A percentile compares a stretch with the other conserved stretches of the same genome.
Evolutionary conservation across 176 grass and related monocot genomes (phyloP).

Genomic region (Aegilops sharonensis): DNA sequence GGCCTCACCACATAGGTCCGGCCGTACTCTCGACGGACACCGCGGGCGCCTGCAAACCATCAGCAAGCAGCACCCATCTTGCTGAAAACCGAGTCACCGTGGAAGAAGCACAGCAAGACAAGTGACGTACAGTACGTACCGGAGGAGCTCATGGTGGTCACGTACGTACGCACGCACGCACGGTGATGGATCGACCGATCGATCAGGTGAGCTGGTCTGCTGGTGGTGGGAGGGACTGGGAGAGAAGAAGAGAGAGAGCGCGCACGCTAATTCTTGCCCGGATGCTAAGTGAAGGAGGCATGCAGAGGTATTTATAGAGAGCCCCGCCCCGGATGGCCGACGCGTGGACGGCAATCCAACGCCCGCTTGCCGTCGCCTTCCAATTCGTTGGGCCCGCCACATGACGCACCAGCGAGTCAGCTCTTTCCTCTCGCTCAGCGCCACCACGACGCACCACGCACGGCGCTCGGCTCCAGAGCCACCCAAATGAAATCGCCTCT

Average conservation of each 20-base stretch:
- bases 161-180: background rate
- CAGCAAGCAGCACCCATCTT: background rate
- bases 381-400: too few relatives aligned
- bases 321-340: too few relatives aligned
- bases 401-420: background rate
- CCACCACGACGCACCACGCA: background rate
- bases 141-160: slow-evolving; percentile 13
- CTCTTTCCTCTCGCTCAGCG: background rate
- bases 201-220: too few relatives aligned
- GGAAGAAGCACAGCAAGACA: background rate
- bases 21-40: slow-evolving; percentile 66
- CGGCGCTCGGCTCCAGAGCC: too few relatives aligned
- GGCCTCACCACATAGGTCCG: slow-evolving; percentile 94
- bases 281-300: background rate
- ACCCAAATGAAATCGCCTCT: background rate
- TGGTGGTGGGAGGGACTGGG: too few relatives aligned
- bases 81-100: background rate
- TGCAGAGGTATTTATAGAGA: background rate
- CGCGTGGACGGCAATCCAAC: too few relatives aligned
- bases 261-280: background rate
- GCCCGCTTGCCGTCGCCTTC: too few relatives aligned
- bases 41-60: slow-evolving; percentile 44
- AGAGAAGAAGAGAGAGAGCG: background rate
- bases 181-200: too few relatives aligned
- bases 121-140: background rate